These are phyloP conservation scores for Phylloporus scabripes DNA, from an alignment of 768 basidiomycete genomes.

Conservation along the genomic window DNA sequence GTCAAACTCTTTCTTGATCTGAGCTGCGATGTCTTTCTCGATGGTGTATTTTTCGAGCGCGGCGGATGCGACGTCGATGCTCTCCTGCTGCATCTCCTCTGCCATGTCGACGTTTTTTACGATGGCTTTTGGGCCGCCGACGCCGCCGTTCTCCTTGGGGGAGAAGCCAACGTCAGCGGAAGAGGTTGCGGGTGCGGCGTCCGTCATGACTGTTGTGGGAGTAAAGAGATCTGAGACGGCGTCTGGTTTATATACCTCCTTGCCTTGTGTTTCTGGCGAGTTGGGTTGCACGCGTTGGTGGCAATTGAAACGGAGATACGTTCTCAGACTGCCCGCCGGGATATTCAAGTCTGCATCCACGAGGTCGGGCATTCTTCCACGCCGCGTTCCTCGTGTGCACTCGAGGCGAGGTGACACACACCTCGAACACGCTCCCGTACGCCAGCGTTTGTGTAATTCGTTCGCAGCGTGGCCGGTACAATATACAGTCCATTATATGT, in stretches of 20 bases:
- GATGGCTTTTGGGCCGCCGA: constrained; percentile 66
- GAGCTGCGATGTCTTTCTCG: constrained; percentile 97
- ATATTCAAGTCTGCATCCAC: neutral
- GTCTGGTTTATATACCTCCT: constrained; percentile 25
- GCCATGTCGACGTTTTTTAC: constrained; percentile 97
- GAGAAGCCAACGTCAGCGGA: constrained; percentile 49
- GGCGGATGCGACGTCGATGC: constrained; percentile 78
- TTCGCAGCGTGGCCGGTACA: neutral
- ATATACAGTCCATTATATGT: neutral
- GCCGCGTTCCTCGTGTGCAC: neutral
- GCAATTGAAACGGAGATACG: constrained; percentile 13
- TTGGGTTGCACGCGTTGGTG: constrained; percentile 12
- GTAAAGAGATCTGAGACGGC: neutral
- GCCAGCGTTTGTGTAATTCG: too few species aligned
- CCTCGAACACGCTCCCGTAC: too few species aligned
- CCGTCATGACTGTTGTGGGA: constrained; percentile 39
- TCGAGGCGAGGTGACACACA: neutral
- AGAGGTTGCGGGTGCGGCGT: constrained; percentile 54
- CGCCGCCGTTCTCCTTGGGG: constrained; percentile 35
- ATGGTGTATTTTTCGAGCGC: constrained; percentile 89
- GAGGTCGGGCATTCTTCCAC: neutral
- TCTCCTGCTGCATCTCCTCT: constrained; percentile 94
- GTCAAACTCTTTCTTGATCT: constrained; percentile 99
- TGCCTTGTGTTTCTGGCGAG: constrained; percentile 28
- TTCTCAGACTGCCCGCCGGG: neutral